phyloP scores from a whole-genome alignment of 1,284 basidiomycete genomes.

The Chalciporus sp. region DNA sequence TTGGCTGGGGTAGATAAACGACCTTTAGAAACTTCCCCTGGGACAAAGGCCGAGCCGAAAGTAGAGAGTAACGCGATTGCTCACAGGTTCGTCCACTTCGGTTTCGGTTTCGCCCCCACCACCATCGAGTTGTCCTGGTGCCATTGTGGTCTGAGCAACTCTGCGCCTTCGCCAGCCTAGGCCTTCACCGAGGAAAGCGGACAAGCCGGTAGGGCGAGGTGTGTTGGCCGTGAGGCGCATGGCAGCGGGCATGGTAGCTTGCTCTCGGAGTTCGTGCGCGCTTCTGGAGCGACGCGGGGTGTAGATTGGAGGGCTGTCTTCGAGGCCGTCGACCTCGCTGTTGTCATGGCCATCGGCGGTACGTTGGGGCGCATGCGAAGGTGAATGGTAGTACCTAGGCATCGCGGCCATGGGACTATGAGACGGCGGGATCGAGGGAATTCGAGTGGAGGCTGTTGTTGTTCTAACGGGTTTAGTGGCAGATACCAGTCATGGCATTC shows the following conservation, averaged over 20 bases:
- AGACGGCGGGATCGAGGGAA: not conserved
- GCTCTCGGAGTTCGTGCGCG: constrained; percentile 21
- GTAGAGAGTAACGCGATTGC: constrained; percentile 31
- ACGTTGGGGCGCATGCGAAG: not conserved
- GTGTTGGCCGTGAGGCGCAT: constrained; percentile 6
- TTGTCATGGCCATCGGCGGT: not conserved
- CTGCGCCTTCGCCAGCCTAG: constrained; percentile 30
- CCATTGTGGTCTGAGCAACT: constrained; percentile 54
- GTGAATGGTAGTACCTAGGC: not conserved
- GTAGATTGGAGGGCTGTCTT: constrained; percentile 11
- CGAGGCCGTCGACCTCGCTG: constrained; percentile 1
- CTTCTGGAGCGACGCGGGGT: constrained; percentile 23
- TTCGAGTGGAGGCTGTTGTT: not conserved
- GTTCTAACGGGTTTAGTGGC: not conserved
- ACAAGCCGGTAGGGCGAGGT: constrained; percentile 20
- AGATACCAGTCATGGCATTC: not conserved
- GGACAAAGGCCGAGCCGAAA: not conserved
- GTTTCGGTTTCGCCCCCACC: constrained; percentile 83
- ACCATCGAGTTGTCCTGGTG: constrained; percentile 59
- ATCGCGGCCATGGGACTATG: not conserved
- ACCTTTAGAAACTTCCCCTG: constrained; percentile 11
- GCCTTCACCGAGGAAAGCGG: constrained; percentile 28
- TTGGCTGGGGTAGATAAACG: constrained; percentile 39
- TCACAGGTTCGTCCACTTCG: constrained; percentile 72
- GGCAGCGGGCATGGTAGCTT: not conserved